Base-by-base conservation (phyloP, 352 stramenopile species). In the Pythium pectinolyticum region DNA sequence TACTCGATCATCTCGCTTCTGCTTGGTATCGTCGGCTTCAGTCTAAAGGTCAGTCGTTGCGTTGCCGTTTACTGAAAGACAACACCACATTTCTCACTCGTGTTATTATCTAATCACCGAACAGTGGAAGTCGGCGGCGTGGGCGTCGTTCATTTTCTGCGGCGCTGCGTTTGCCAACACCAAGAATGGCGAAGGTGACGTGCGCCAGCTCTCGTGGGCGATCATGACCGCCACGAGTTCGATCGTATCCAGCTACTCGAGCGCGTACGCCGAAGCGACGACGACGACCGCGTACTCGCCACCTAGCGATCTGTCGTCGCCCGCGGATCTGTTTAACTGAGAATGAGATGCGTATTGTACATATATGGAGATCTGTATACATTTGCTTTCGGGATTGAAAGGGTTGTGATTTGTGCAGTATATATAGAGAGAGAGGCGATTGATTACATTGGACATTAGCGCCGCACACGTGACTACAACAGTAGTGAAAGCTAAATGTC, bases 201-300 rank as follows among this genome's bases (percentile, higher is more conserved):
- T 82, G 62, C 80, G 75, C 49, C 73, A 88, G 61, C 68, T 89
- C 37, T 82, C 78, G 66, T 86, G 88, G 74, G 82, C 81, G 49
- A 89, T 92, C 72, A 90, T 89, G 73, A 88, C 86, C 66, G 75
- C 83, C 51, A 77, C 75, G 19, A 89, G 77, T 53, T 76, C 83
- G 30, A 77, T 92, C 51, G 80, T 89, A 37, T 78, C 80, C 39
- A 67, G 70, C 52, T 87, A 89, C 75, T 77, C 66, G 20, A 51
- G 47, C 27, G 39, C 24, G 25, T 66, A 66, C 53, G n/a, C n/a
- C n/a, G 22, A 17, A 8, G 20, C 45, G 6, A 25, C 40, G 27
- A 34, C 52, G 12, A 17, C 49, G 10, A 22, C 32, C 12, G 40
- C 41, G 22, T 48, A 43, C 12, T 22, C 51, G 46, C 14, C 35